These are phyloP conservation scores for Beta vulgaris DNA, from an alignment of 148 eudicot species.

Conservation along the genomic window DNA sequence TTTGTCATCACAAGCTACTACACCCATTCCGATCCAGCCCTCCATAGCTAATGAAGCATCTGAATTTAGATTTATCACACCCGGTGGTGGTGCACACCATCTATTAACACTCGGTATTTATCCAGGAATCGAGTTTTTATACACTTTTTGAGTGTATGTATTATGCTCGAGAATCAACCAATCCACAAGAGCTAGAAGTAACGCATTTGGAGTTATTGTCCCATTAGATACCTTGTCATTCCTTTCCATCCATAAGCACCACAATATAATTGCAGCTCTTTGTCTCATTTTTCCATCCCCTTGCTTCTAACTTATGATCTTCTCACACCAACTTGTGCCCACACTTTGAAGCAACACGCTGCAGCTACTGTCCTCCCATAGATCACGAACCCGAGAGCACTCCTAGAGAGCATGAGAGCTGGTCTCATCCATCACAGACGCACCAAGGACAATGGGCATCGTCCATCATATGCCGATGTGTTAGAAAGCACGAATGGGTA, in stretches of 20 bases:
- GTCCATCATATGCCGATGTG: not conserved
- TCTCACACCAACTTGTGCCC: not conserved
- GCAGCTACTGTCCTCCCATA: not conserved
- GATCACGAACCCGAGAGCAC: not conserved
- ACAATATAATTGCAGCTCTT: no score
- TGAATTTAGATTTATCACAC: not conserved
- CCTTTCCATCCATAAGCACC: no score
- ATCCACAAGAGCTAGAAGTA: no score
- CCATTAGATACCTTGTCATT: no score
- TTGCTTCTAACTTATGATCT: not conserved
- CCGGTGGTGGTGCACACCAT: not conserved
- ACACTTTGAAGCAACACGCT: no score
- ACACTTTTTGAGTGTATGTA: no score
- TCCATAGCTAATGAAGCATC: not conserved
- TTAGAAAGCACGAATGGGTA: not conserved
- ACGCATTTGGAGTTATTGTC: no score
- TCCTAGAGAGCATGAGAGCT: not conserved
- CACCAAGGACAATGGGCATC: not conserved
- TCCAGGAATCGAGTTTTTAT: no score
- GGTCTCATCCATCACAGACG: not conserved
- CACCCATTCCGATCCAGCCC: not conserved
- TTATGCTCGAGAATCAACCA: no score
- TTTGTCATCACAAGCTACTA: not conserved
- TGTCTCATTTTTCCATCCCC: no score
- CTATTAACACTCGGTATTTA: not conserved